These are phyloP conservation scores for Komagataella pseudopastoris DNA, from an alignment of 805 yeast species.

Conservation along the genomic window DNA sequence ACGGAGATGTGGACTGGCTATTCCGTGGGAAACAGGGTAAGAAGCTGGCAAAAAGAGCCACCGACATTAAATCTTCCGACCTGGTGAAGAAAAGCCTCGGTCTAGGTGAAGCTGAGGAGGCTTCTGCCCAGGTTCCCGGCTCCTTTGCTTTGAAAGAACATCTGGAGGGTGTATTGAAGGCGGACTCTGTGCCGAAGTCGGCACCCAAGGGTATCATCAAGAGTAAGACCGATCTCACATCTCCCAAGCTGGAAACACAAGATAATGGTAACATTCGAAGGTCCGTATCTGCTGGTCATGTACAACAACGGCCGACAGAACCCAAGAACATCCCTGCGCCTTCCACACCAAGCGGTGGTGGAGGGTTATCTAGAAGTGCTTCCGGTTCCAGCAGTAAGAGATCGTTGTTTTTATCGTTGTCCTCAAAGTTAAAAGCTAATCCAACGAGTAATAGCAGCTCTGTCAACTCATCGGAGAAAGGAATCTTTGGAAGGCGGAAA, in stretches of 20 bases:
- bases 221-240: not conserved
- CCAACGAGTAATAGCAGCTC: conserved; percentile 1
- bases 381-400: conserved; percentile 6
- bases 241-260: not conserved
- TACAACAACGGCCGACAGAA: not conserved
- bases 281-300: not conserved
- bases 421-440: conserved; percentile 17
- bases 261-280: not conserved
- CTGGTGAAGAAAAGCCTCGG: not conserved
- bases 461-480: conserved; percentile 5
- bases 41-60: conserved; percentile 13
- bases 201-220: not conserved
- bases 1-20: conserved; percentile 77
- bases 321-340: not conserved
- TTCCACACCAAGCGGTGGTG: not conserved
- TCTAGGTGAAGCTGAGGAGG: not conserved
- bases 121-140: not conserved
- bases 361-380: not conserved
- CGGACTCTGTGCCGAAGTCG: not conserved
- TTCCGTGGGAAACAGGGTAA: conserved; percentile 62
- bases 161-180: not conserved
- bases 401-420: conserved; percentile 18
- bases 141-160: not conserved
- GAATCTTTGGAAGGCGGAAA: not conserved
- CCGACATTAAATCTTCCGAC: not conserved